Conservation (phyloP, 768 basidiomycete species). For the Coprinopsis marcescibilis region DNA sequence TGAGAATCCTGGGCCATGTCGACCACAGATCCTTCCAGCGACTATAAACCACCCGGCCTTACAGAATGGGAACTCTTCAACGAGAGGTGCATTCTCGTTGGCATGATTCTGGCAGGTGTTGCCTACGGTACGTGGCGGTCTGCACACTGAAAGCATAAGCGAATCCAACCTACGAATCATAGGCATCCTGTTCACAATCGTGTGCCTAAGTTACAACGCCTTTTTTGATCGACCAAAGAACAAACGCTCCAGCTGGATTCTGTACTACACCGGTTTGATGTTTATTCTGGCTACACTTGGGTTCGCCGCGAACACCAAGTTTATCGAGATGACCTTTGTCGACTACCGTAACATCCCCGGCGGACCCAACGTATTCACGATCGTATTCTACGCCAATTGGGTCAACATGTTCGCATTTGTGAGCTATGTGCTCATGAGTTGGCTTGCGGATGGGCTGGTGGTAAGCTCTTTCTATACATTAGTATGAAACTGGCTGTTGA, state of each 20-base stretch:
- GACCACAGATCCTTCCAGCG: too few species aligned
- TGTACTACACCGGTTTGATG: conserved; percentile 14
- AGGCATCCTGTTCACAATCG: conserved; percentile 12
- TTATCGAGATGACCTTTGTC: conserved; percentile 15
- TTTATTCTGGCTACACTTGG: conserved; percentile 20
- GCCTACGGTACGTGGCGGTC: conserved; percentile 16
- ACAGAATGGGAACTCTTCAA: conserved; percentile 18
- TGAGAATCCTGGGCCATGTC: too few species aligned
- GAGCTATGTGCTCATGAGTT: conserved; percentile 14
- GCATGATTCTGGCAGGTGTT: conserved; percentile 16
- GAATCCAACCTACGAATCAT: too few species aligned
- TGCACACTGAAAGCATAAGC: background rate
- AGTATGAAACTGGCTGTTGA: too few species aligned
- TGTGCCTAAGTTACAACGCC: conserved; percentile 10
- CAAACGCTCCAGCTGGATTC: conserved; percentile 5
- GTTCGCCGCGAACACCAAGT: conserved; percentile 16
- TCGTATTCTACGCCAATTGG: conserved; percentile 6
- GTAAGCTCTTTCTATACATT: conserved; percentile 1
- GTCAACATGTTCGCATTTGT: conserved; percentile 13
- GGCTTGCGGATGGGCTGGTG: conserved; percentile 17
- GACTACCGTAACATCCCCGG: conserved; percentile 17
- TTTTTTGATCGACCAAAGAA: background rate
- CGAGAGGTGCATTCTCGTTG: conserved; percentile 17
- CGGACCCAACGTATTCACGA: conserved; percentile 12
- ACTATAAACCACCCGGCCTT: background rate